A percentile compares a stretch with the other conserved stretches of the same genome.
Evolutionary conservation across 2,329 filamentous ascomycete species (phyloP).

Genomic region (Paraconiothyrium sp.): DNA sequence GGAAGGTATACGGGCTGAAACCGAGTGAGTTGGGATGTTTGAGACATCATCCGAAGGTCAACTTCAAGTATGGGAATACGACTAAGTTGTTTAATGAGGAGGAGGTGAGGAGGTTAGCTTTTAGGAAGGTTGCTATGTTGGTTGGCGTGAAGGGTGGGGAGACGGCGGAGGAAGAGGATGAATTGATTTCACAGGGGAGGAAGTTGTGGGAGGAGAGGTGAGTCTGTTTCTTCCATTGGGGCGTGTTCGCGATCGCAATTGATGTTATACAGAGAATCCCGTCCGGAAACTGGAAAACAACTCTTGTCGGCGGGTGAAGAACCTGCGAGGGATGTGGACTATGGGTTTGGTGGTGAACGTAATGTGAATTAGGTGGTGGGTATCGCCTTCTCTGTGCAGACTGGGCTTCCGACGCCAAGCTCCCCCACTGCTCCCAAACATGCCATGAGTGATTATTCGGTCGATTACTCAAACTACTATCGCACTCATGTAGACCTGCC

Average conservation of each 20-base stretch:
- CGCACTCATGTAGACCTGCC: too few species aligned
- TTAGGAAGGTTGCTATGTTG: conserved; percentile 21
- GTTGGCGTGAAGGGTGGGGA: conserved; percentile 4
- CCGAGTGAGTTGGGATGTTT: conserved; percentile 19
- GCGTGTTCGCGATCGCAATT: conserved; percentile 3
- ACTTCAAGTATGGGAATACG: conserved; percentile 17
- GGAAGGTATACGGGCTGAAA: conserved; percentile 27
- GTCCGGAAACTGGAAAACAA: not conserved
- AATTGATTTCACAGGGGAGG: conserved; percentile 14
- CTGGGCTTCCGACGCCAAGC: not conserved
- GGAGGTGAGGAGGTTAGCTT: conserved; percentile 19
- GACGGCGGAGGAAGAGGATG: not conserved
- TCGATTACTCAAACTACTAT: not conserved
- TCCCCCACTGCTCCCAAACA: not conserved
- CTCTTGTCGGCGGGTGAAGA: not conserved
- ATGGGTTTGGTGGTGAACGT: not conserved
- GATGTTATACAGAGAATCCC: conserved; percentile 1
- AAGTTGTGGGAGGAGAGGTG: conserved; percentile 23
- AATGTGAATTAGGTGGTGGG: conserved; percentile 1
- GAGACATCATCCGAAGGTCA: conserved; percentile 21
- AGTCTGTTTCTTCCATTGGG: not conserved
- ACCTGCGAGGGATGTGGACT: not conserved
- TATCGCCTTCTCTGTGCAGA: not conserved
- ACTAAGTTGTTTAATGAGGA: conserved; percentile 24
- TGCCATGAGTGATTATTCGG: not conserved